Evolutionary conservation across 257 asterid genomes (phyloP).

Genomic region (Fraxinus quadrangulata): DNA sequence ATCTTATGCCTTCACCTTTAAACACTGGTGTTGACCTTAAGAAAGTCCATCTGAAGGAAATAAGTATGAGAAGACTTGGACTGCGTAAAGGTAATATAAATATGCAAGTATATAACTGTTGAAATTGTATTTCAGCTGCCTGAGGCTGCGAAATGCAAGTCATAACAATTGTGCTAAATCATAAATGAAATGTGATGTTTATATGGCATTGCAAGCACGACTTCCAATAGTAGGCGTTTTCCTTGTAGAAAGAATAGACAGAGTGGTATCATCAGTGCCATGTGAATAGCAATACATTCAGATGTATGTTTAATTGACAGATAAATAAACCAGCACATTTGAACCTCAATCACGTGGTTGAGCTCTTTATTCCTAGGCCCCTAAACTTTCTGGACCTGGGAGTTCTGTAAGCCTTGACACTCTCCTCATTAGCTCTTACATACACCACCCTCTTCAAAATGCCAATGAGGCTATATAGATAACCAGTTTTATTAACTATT

Average conservation of each 20-base stretch:
- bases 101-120: neutral
- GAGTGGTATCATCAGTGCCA: neutral
- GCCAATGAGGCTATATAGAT: neutral
- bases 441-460: neutral
- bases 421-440: neutral
- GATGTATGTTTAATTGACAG: neutral
- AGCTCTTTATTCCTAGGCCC: neutral
- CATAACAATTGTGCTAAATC: neutral
- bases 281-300: neutral
- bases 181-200: neutral
- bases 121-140: neutral
- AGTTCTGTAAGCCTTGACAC: neutral
- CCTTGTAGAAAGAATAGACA: neutral
- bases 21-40: neutral
- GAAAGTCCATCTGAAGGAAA: neutral
- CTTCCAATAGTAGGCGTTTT: neutral
- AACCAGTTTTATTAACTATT: neutral
- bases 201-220: neutral
- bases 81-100: neutral
- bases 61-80: neutral
- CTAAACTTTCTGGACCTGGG: neutral
- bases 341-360: neutral
- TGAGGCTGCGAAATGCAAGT: neutral
- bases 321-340: neutral
- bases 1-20: neutral